These are phyloP conservation scores for Myxozyma sirexii DNA, from an alignment of 805 yeast species.

Conservation along the genomic window DNA sequence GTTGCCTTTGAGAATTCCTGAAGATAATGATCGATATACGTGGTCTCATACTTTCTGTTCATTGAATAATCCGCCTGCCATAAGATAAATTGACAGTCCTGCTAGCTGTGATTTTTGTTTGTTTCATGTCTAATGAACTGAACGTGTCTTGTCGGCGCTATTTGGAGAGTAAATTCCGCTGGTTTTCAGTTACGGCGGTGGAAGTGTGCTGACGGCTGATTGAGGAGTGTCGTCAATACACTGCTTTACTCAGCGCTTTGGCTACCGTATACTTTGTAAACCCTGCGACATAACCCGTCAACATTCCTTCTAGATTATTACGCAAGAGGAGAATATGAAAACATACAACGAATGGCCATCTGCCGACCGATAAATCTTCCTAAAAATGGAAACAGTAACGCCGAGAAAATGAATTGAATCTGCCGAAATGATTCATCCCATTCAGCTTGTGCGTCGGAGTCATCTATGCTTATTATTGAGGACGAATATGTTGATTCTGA, in stretches of 20 bases:
- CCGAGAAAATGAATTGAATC: slow-evolving; percentile 55
- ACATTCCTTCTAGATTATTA: background rate
- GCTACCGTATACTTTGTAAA: slow-evolving; percentile 10
- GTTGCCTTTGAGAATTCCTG: no score
- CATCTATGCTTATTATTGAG: background rate
- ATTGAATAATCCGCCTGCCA: no score
- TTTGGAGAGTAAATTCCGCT: no score
- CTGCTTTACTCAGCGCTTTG: background rate
- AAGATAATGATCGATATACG: no score
- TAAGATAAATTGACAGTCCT: no score
- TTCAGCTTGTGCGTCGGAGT: slow-evolving; percentile 60
- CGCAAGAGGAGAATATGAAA: background rate
- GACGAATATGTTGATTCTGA: background rate
- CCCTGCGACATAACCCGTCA: background rate
- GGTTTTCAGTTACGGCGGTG: no score
- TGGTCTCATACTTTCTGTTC: no score
- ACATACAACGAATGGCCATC: slow-evolving; percentile 47
- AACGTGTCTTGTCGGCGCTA: no score
- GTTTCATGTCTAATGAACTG: no score
- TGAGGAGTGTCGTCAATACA: background rate
- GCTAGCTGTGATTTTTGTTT: no score
- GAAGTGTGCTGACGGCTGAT: background rate
- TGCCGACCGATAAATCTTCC: slow-evolving; percentile 72
- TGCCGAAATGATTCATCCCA: slow-evolving; percentile 73
- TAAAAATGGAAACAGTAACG: slow-evolving; percentile 62